These are phyloP conservation scores for Tetrahymena borealis DNA, from an alignment of 73 alveolate genomes.

Conservation along the genomic window DNA sequence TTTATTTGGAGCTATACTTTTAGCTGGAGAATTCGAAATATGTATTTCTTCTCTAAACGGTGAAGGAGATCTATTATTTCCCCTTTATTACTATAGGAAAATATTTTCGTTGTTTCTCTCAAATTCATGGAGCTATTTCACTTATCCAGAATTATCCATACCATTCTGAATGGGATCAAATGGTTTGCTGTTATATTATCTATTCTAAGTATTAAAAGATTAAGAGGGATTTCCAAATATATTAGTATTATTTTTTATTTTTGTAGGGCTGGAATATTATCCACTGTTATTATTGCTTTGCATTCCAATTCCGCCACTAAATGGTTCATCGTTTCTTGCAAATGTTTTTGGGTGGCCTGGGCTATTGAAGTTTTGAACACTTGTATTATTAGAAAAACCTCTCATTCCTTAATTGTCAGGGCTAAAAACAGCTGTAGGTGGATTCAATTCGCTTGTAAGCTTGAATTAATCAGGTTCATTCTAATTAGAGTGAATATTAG, in stretches of 20 bases:
- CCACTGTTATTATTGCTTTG: not conserved
- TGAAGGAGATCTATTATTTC: not conserved
- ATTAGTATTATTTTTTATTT: not conserved
- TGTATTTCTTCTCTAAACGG: not conserved
- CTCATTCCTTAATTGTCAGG: not conserved
- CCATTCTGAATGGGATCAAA: not conserved
- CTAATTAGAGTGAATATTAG: not conserved
- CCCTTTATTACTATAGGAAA: not conserved
- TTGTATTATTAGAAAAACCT: not conserved
- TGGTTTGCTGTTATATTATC: not conserved
- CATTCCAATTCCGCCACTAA: not conserved
- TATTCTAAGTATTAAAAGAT: too few relatives aligned
- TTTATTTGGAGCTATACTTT: not conserved
- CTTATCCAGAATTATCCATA: not conserved
- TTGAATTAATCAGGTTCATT: not conserved
- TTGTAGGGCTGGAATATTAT: not conserved
- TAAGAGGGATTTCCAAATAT: not conserved
- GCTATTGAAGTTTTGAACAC: not conserved
- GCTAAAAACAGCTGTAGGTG: not conserved
- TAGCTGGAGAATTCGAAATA: not conserved
- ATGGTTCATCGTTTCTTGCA: not conserved
- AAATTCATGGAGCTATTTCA: not conserved
- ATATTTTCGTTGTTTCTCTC: not conserved
- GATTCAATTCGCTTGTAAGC: not conserved
- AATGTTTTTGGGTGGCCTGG: not conserved